Evolutionary conservation across 805 yeast genomes (phyloP).

Genomic region (Scheffersomyces spartinae): DNA sequence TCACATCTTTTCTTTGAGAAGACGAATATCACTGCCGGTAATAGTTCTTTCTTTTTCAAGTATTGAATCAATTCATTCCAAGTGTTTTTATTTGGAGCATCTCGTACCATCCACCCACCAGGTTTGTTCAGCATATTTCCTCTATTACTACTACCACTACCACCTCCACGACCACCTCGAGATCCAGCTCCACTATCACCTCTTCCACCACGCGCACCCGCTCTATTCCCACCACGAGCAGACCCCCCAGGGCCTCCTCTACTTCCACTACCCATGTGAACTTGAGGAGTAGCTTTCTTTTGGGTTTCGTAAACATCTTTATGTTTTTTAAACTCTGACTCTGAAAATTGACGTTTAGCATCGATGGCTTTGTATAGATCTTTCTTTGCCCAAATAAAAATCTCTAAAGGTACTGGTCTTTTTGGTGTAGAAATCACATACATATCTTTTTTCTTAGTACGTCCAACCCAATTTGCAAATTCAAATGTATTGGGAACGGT

Average conservation of each 20-base stretch:
- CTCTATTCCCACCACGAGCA: conserved; percentile 33
- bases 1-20: conserved; percentile 91
- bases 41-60: conserved; percentile 52
- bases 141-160: conserved; percentile 25
- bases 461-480: conserved; percentile 97
- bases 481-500: conserved; percentile 98
- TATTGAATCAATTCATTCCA: conserved; percentile 68
- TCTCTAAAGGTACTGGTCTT: conserved; percentile 92
- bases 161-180: conserved; percentile 11
- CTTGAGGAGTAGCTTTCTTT: conserved; percentile 23
- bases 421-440: conserved; percentile 94
- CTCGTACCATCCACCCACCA: conserved; percentile 23
- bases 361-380: conserved; percentile 64
- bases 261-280: conserved; percentile 26
- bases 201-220: conserved; percentile 13
- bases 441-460: conserved; percentile 91
- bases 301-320: conserved; percentile 38
- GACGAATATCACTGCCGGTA: conserved; percentile 90
- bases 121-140: conserved; percentile 16
- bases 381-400: conserved; percentile 73
- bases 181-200: conserved; percentile 5
- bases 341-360: conserved; percentile 59
- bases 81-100: conserved; percentile 69
- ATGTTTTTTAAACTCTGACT: conserved; percentile 51
- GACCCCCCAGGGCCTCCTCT: conserved; percentile 33